A percentile compares a stretch with the other conserved stretches of the same genome.
phyloP scores from a whole-genome alignment of 306 rosid species.

The Quercus agrifolia region DNA sequence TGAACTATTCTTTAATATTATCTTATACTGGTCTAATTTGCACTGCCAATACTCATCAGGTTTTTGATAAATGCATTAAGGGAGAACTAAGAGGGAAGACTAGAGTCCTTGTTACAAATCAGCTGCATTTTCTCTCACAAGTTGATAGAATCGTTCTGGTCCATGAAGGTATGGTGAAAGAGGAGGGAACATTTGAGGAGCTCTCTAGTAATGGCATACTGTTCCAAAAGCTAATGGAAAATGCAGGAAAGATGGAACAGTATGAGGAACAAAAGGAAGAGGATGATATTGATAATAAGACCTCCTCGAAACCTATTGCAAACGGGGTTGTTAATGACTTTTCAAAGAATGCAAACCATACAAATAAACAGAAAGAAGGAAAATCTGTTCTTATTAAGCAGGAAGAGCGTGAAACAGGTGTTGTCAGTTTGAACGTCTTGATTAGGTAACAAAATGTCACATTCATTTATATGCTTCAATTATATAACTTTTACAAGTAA shows the following conservation, averaged over 20 bases:
- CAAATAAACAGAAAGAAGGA: constrained; percentile 43
- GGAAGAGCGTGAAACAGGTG: constrained; percentile 89
- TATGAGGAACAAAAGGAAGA: constrained; percentile 31
- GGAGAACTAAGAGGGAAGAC: constrained; percentile 78
- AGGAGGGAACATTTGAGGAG: constrained; percentile 87
- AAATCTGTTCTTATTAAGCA: constrained; percentile 69
- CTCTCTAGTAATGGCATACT: constrained; percentile 52
- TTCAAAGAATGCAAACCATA: constrained; percentile 31
- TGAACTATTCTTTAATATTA: constrained; percentile 4
- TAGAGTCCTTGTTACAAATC: constrained; percentile 88
- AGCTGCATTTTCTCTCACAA: constrained; percentile 87
- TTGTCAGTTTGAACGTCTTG: constrained; percentile 75
- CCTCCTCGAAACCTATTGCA: constrained; percentile 15
- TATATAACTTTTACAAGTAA: neutral
- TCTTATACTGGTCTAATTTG: constrained; percentile 6
- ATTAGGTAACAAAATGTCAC: constrained; percentile 39
- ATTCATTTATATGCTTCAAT: neutral
- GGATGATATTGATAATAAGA: constrained; percentile 22
- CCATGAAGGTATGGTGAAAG: constrained; percentile 63
- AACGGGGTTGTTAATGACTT: constrained; percentile 37
- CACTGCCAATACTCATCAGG: constrained; percentile 36
- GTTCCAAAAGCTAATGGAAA: constrained; percentile 90
- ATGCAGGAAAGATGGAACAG: constrained; percentile 84
- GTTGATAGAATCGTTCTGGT: constrained; percentile 73
- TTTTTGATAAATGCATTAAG: constrained; percentile 78